phyloP scores from a whole-genome alignment of 2,329 filamentous ascomycete species.

The Lecanicillium sp. region DNA sequence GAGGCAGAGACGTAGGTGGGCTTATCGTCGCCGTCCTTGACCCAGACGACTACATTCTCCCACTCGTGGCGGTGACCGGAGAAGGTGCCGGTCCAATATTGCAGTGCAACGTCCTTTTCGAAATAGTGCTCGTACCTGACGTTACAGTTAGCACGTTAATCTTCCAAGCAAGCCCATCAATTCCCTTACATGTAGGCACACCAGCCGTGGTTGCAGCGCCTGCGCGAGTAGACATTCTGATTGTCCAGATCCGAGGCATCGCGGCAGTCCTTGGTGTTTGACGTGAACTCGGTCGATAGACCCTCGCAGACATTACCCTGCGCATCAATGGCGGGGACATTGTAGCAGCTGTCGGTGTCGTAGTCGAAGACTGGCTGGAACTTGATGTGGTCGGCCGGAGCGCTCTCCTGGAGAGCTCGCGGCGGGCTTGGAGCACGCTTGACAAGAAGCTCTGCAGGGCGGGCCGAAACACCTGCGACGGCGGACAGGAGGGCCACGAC shows the following conservation, averaged over 20 bases:
- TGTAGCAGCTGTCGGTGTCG: slow-evolving; percentile 12
- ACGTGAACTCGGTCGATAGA: slow-evolving; percentile 8
- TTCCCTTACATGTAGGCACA: slow-evolving; percentile 16
- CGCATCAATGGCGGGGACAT: slow-evolving; percentile 23
- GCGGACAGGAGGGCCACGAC: background rate
- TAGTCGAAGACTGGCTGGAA: slow-evolving; percentile 11
- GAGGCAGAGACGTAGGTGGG: slow-evolving; percentile 17
- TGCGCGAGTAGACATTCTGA: slow-evolving; percentile 17
- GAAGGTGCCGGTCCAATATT: slow-evolving; percentile 2
- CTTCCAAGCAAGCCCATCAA: background rate
- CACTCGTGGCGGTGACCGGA: slow-evolving; percentile 17
- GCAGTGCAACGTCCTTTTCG: slow-evolving; percentile 13
- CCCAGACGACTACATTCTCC: slow-evolving; percentile 16
- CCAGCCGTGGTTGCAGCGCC: slow-evolving; percentile 17
- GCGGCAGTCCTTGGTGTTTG: slow-evolving; percentile 11
- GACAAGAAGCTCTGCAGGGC: background rate
- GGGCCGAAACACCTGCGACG: background rate
- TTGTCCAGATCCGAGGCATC: slow-evolving; percentile 11
- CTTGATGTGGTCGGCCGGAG: slow-evolving; percentile 4
- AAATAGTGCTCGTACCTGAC: slow-evolving; percentile 16
- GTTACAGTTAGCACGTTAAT: background rate
- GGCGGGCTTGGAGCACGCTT: slow-evolving; percentile 1
- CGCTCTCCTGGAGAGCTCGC: slow-evolving; percentile 2
- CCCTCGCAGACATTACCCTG: slow-evolving; percentile 21
- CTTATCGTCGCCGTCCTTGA: slow-evolving; percentile 4